Evolutionary conservation across 1,139 yeast species (phyloP), one percentile per base, ranked within the genome.

Genomic region (Yamadazyma dushanensis): DNA sequence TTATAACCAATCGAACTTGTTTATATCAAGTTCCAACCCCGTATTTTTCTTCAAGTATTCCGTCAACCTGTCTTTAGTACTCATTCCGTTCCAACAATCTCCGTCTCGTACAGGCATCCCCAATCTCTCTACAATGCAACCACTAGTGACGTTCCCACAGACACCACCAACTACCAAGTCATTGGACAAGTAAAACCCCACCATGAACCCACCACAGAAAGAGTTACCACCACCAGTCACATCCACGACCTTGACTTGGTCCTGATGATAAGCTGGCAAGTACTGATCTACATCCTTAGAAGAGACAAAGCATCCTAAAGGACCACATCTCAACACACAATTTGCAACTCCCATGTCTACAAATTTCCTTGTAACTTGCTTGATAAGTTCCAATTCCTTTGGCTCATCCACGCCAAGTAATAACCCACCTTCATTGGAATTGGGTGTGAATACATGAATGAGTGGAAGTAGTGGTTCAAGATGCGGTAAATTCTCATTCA

Each of bases 141-240:
- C 92, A 42, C 96, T 87, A 0, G 84, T 88, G 3, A 89, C 63
- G 41, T 78, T 84, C 0, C 90, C 97, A 50, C 78, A 77, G 0
- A 83, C 62, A 2, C 83, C 80, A 1, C 82, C 88, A 2, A 65
- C 52, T 0, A 59, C 51, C 65, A 84, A 65, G 53, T 83, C 76
- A 1, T 50, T 42, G 21, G 75, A 63, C 29, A 80, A 52, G 1
- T 64, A 59, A 43, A 73, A 76, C 0, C 82, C 94, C 5, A 82
- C 66, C 9, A 83, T 73, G 50, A 86, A 78, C 0, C 83, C 95
- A 1, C 97, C 97, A 40, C 92, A 77, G 56, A 83, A 89, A 0
- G 94, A 71, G 54, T 90, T 90, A 0, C 97, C 97, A 3, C 95
- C 96, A 0, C 97, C 97, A 0, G 97, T 90, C 0, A 95, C 96